Percentiles rank a stretch among this genome's conserved stretches.
phyloP scores from a whole-genome alignment of 2,329 filamentous ascomycete genomes.

The Colletotrichum costaricense region DNA sequence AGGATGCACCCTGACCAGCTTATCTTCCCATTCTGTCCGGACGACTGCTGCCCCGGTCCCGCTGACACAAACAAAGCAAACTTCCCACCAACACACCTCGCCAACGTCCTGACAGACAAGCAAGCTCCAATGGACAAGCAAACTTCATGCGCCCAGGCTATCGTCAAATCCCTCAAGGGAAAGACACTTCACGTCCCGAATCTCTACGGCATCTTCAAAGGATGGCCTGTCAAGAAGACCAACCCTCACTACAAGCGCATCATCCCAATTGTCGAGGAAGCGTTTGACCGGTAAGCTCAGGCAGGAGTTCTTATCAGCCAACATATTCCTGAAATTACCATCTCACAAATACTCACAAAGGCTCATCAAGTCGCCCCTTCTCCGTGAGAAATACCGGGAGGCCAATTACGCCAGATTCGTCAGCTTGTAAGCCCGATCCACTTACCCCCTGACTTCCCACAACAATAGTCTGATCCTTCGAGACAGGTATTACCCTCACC shows the following conservation, averaged over 20 bases:
- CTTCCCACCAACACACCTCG: background rate
- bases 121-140: background rate
- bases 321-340: accelerated
- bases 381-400: conserved; percentile 21
- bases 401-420: conserved; percentile 28
- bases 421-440: conserved; percentile 11
- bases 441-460: background rate
- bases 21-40: background rate
- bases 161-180: conserved; percentile 41
- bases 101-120: background rate
- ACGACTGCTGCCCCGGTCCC: background rate
- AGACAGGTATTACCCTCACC: conserved; percentile 39
- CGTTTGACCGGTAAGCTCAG: conserved; percentile 17
- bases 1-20: background rate
- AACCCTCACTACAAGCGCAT: conserved; percentile 40
- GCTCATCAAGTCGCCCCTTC: conserved; percentile 6
- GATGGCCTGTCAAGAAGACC: conserved; percentile 39
- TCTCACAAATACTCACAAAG: background rate
- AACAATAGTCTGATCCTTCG: background rate
- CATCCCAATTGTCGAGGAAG: conserved; percentile 36
- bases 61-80: background rate
- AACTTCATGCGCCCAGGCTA: conserved; percentile 2
- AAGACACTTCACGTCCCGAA: conserved; percentile 43
- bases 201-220: conserved; percentile 39
- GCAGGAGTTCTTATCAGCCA: no score